Evolutionary conservation across 2,329 filamentous ascomycete genomes (phyloP).

Genomic region (Amauroascus verrucosus): DNA sequence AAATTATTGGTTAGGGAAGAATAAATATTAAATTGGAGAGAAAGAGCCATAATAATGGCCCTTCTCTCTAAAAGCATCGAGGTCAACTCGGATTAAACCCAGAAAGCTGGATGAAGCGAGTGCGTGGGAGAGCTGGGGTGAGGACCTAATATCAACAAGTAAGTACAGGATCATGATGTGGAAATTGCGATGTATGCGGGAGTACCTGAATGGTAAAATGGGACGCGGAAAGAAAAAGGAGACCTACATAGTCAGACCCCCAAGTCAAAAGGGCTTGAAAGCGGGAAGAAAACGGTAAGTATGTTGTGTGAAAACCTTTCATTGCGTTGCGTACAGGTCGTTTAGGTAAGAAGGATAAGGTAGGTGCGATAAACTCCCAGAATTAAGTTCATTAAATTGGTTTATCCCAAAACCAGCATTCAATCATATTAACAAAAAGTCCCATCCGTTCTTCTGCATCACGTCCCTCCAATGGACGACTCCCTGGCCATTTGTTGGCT

Average conservation of each 20-base stretch:
- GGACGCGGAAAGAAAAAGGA: no score
- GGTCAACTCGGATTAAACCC: neutral
- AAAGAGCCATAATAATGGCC: neutral
- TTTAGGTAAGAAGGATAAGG: no score
- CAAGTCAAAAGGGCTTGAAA: neutral
- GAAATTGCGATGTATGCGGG: no score
- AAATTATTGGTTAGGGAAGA: no score
- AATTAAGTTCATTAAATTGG: neutral
- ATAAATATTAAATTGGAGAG: neutral
- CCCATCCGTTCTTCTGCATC: slow-evolving; percentile 82
- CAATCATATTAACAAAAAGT: slow-evolving; percentile 71
- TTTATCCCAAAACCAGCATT: neutral
- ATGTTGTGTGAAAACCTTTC: neutral
- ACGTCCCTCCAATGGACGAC: slow-evolving; percentile 79
- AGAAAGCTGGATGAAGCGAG: neutral
- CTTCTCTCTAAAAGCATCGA: neutral
- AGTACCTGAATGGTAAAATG: no score
- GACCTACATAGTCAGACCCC: no score
- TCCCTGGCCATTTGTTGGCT: neutral
- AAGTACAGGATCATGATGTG: no score
- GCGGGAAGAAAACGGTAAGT: neutral
- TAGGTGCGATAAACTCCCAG: neutral
- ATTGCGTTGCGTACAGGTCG: neutral
- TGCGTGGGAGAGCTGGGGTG: neutral
- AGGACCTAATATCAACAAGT: neutral